These are phyloP conservation scores for Trichoderma polysporum DNA, from an alignment of 2,329 filamentous ascomycete genomes.

Conservation along the genomic window DNA sequence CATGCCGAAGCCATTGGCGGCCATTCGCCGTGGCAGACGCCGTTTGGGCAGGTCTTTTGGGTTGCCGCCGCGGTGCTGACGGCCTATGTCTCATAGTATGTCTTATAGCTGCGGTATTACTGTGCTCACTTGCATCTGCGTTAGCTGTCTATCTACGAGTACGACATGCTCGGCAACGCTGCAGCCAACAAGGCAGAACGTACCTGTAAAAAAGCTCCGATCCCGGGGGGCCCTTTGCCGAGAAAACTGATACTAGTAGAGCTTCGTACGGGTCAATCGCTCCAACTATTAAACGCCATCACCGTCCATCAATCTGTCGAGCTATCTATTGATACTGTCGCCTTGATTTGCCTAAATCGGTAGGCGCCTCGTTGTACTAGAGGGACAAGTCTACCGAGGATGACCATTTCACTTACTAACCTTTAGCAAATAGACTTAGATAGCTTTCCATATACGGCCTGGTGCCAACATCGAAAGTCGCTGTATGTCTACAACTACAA, in stretches of 20 bases:
- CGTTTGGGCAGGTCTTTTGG: neutral
- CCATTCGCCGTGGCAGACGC: neutral
- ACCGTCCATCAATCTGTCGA: too few relatives aligned
- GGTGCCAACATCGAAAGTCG: neutral
- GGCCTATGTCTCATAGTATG: neutral
- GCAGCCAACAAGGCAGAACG: too few relatives aligned
- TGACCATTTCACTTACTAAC: neutral
- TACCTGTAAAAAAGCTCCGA: neutral
- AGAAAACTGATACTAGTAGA: neutral
- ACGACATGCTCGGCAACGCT: neutral
- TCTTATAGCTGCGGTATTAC: neutral
- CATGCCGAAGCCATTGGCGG: constrained; percentile 20
- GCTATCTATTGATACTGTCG: neutral
- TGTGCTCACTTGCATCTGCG: neutral
- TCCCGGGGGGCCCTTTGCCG: neutral
- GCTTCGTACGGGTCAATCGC: too few relatives aligned
- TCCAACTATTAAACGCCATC: neutral
- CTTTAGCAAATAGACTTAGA: neutral
- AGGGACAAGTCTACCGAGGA: neutral
- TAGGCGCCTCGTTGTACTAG: too few relatives aligned
- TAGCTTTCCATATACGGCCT: constrained; percentile 9
- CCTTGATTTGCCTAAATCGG: neutral
- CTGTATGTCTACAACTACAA: neutral
- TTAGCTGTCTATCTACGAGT: neutral
- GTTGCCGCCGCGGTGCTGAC: neutral